These are phyloP conservation scores for Mucor ambiguus DNA, from an alignment of 371 early-diverging fungal genomes.

Conservation along the genomic window DNA sequence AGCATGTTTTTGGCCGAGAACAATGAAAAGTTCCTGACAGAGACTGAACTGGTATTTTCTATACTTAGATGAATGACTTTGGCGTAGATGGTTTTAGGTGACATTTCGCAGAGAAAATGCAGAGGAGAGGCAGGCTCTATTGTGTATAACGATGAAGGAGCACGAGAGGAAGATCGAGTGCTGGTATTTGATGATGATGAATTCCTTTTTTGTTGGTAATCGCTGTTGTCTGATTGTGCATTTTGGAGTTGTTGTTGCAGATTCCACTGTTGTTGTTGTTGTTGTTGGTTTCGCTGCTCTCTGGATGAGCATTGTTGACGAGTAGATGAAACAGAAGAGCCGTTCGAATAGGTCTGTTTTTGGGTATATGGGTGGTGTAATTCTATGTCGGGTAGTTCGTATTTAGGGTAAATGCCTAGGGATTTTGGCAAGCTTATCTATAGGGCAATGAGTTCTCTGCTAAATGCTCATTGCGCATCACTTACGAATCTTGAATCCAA, in stretches of 20 bases:
- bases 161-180: background rate
- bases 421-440: conserved; percentile 14
- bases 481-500: conserved; percentile 15
- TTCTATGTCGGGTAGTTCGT: conserved; percentile 14
- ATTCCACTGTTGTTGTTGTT: background rate
- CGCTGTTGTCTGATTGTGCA: background rate
- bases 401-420: background rate
- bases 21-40: background rate
- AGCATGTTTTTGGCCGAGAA: conserved; percentile 14
- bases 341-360: background rate
- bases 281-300: background rate
- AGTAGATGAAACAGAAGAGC: background rate
- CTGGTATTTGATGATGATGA: background rate
- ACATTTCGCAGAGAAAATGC: conserved; percentile 16
- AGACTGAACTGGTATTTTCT: conserved; percentile 5
- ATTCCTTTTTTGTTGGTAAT: background rate
- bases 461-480: background rate
- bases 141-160: background rate
- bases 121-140: conserved; percentile 14
- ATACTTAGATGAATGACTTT: conserved; percentile 16
- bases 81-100: conserved; percentile 13
- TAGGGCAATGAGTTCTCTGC: background rate
- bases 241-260: background rate
- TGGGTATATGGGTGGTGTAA: conserved; percentile 17
- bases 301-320: conserved; percentile 3